These are phyloP conservation scores for Dactylellina leptospora DNA, from an alignment of 2,329 filamentous ascomycete genomes.

Conservation along the genomic window DNA sequence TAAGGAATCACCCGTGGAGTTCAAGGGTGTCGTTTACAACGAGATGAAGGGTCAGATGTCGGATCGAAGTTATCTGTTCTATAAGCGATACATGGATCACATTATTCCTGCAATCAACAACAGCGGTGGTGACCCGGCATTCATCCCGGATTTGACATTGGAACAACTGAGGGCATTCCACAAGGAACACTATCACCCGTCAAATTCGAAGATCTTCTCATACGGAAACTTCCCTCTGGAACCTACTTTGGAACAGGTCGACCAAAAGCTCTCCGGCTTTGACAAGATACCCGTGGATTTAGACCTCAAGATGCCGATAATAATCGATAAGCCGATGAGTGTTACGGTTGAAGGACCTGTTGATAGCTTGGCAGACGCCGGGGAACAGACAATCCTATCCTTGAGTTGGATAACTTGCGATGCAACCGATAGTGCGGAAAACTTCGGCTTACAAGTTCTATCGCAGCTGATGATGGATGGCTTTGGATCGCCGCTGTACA, in stretches of 20 bases:
- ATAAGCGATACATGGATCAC: constrained; percentile 92
- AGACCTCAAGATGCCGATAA: constrained; percentile 78
- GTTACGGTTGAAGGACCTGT: constrained; percentile 81
- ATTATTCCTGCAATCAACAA: constrained; percentile 95
- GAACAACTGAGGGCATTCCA: constrained; percentile 89
- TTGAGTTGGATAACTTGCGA: constrained; percentile 91
- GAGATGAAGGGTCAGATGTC: constrained; percentile 99
- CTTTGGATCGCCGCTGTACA: constrained; percentile 93
- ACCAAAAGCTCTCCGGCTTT: constrained; percentile 77
- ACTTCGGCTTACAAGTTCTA: constrained; percentile 83
- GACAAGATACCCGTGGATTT: constrained; percentile 74
- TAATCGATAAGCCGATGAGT: constrained; percentile 73
- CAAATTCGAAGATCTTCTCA: constrained; percentile 93
- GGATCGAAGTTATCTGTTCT: constrained; percentile 93
- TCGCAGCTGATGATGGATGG: constrained; percentile 88
- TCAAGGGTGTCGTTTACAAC: constrained; percentile 98
- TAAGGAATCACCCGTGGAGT: constrained; percentile 72
- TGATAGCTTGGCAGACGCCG: constrained; percentile 83
- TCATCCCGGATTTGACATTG: constrained; percentile 94
- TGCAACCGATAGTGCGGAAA: constrained; percentile 81
- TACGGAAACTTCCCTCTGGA: constrained; percentile 90
- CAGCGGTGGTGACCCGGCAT: constrained; percentile 93
- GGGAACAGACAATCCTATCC: constrained; percentile 92
- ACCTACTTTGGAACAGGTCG: constrained; percentile 81
- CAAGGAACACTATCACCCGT: constrained; percentile 92